Conservation (phyloP, 2,329 filamentous ascomycete genomes). For the Arthrobotrys sinensis region DNA sequence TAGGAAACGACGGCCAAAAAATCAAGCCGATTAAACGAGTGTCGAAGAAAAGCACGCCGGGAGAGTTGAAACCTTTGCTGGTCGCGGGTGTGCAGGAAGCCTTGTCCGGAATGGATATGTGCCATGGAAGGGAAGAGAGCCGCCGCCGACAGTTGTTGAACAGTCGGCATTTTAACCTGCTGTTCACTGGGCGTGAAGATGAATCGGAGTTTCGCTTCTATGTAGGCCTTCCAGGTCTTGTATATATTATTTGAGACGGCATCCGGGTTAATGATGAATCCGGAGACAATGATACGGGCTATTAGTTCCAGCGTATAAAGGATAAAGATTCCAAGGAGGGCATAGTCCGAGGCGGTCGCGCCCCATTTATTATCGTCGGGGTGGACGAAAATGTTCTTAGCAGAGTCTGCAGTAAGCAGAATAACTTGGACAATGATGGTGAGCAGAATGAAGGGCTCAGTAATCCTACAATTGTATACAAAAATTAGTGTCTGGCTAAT, state of each 20-base stretch:
- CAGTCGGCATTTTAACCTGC: conserved; percentile 57
- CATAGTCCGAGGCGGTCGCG: conserved; percentile 77
- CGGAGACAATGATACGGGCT: conserved; percentile 90
- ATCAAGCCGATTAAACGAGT: conserved; percentile 95
- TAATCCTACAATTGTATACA: conserved; percentile 68
- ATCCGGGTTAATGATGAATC: conserved; percentile 86
- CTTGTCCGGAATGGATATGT: conserved; percentile 59
- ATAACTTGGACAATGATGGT: conserved; percentile 91
- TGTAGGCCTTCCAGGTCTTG: conserved; percentile 71
- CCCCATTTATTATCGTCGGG: conserved; percentile 78
- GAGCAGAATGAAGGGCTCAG: conserved; percentile 87
- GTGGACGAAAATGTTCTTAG: conserved; percentile 77
- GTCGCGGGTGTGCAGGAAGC: conserved; percentile 71
- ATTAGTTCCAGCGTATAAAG: conserved; percentile 90
- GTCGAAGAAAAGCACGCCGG: conserved; percentile 89
- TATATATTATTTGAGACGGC: conserved; percentile 50
- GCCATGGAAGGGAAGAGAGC: conserved; percentile 60
- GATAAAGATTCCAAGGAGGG: conserved; percentile 84
- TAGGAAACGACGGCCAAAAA: conserved; percentile 95
- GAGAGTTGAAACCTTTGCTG: conserved; percentile 89
- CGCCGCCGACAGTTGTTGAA: conserved; percentile 57
- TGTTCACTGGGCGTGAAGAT: conserved; percentile 81
- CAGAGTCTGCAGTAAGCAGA: conserved; percentile 87
- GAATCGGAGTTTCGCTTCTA: conserved; percentile 53
- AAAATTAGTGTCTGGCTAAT: conserved; percentile 9